Percentiles rank a stretch among this genome's conserved stretches.
Conservation (phyloP, 176 grass and related monocot species). For the Phoenix dactylifera region DNA sequence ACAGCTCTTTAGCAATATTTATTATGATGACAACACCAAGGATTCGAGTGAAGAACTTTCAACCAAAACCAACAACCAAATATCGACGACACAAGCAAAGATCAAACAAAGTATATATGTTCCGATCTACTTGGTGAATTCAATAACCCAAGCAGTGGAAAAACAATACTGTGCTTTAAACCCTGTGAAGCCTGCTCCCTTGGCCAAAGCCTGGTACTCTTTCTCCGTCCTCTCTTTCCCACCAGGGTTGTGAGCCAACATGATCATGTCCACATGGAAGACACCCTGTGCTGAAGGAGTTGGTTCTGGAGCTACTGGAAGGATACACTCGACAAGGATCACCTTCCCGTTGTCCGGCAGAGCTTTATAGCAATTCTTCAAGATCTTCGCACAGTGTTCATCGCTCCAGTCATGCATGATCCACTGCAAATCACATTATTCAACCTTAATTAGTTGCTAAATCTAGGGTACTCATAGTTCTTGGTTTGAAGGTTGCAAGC, state of each 20-base stretch:
- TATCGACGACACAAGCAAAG: too few relatives aligned
- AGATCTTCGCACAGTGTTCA: background rate
- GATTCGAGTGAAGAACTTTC: too few relatives aligned
- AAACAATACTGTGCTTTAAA: background rate
- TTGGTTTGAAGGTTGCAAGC: too few relatives aligned
- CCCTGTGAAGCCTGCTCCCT: background rate
- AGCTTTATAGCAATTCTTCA: background rate
- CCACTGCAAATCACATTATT: background rate
- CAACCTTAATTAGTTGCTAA: too few relatives aligned
- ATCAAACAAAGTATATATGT: too few relatives aligned
- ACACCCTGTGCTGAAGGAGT: background rate
- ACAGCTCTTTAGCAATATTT: too few relatives aligned
- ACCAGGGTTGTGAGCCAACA: background rate
- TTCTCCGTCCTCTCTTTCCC: background rate
- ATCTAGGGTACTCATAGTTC: too few relatives aligned
- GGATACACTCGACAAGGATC: background rate
- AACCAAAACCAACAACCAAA: too few relatives aligned
- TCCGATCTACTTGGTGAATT: constrained; percentile 7
- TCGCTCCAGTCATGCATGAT: constrained; percentile 3
- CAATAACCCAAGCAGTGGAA: background rate
- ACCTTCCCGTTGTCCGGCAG: background rate
- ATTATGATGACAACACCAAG: too few relatives aligned
- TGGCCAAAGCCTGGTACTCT: background rate
- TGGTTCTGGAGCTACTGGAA: background rate
- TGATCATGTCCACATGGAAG: background rate